Conservation (phyloP, 148 eudicot genomes). For the Agrostemma githago region DNA sequence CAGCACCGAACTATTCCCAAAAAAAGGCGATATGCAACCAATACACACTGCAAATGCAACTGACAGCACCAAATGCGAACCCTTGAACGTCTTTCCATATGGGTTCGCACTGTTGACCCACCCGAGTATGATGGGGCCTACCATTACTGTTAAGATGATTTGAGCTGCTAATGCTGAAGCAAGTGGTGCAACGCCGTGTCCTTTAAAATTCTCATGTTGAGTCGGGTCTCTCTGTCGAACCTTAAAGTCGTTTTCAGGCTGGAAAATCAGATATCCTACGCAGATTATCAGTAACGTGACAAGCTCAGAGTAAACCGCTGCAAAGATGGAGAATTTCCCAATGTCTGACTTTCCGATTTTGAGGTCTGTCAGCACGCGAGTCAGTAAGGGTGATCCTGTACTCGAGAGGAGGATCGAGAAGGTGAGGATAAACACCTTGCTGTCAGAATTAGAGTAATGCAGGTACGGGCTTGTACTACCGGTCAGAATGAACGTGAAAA, state of each 20-base stretch:
- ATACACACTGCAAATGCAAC: conserved; percentile 53
- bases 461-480: conserved; percentile 36
- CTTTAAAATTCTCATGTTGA: conserved; percentile 10
- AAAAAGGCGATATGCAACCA: conserved; percentile 48
- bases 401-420: conserved; percentile 58
- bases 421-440: conserved; percentile 36
- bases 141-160: conserved; percentile 31
- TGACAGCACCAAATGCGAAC: conserved; percentile 72
- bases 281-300: conserved; percentile 47
- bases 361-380: conserved; percentile 72
- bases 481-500: conserved; percentile 55
- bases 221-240: conserved; percentile 12
- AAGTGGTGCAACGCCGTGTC: conserved; percentile 22
- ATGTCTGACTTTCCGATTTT: conserved; percentile 88
- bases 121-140: conserved; percentile 52
- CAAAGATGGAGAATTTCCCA: conserved; percentile 60
- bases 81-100: conserved; percentile 78
- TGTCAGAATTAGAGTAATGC: conserved; percentile 17
- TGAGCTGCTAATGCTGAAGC: conserved; percentile 30
- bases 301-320: conserved; percentile 66
- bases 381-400: conserved; percentile 68
- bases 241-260: conserved; percentile 26
- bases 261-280: conserved; percentile 48
- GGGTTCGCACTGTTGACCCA: conserved; percentile 80
- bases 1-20: conserved; percentile 48